A percentile compares a stretch with the other conserved stretches of the same genome.
These are phyloP conservation scores for Ceratobasidium sp. DNA, from an alignment of 1,284 basidiomycete genomes.

Conservation along the genomic window DNA sequence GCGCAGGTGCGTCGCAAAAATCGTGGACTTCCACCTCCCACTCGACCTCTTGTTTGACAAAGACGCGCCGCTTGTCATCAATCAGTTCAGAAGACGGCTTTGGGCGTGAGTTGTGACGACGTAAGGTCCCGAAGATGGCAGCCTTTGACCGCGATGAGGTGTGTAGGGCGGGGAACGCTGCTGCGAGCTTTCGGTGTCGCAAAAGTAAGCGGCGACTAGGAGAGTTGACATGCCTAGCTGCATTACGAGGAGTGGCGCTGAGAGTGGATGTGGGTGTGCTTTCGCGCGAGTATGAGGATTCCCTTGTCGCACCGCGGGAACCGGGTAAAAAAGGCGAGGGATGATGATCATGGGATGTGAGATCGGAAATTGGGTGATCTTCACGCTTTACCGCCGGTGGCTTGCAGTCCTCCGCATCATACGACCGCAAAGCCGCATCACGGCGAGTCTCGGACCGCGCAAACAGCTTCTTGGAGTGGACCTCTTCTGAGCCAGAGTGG, in stretches of 20 bases:
- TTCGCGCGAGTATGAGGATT: background rate
- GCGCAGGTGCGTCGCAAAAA: background rate
- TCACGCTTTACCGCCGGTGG: background rate
- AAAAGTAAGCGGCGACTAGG: background rate
- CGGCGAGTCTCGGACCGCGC: background rate
- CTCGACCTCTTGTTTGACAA: conserved; percentile 12
- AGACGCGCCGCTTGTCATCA: conserved; percentile 5
- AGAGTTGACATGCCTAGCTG: background rate
- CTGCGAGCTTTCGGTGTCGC: conserved; percentile 1
- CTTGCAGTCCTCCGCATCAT: background rate
- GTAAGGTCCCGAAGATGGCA: background rate
- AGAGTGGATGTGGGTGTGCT: background rate
- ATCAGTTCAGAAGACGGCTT: background rate
- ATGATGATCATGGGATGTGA: background rate
- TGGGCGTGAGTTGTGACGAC: background rate
- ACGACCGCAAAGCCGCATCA: background rate
- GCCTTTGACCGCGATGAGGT: background rate
- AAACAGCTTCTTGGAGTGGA: background rate
- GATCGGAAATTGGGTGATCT: background rate
- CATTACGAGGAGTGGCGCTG: background rate
- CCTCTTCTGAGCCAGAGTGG: conserved; percentile 2
- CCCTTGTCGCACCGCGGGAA: background rate
- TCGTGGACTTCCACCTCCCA: background rate
- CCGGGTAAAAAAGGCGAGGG: background rate
- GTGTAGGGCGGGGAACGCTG: background rate